Conservation (phyloP, 805 yeast genomes). For the Dipodascopsis tothii region DNA sequence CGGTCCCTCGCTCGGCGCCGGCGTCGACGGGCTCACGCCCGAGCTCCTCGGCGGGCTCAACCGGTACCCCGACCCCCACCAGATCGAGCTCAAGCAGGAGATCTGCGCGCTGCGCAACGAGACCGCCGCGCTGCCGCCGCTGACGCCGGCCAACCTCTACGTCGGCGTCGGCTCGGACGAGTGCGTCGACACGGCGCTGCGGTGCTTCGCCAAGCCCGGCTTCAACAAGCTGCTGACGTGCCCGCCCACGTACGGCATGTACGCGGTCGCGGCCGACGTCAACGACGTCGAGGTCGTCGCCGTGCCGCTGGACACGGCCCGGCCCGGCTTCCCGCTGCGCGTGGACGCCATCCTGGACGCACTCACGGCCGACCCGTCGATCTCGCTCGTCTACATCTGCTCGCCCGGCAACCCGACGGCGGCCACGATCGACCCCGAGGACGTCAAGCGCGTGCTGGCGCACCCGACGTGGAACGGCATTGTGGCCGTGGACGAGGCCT, state of each 20-base stretch:
- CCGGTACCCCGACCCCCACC: constrained; percentile 97
- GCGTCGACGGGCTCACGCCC: constrained; percentile 25
- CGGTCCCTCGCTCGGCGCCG: constrained; percentile 60
- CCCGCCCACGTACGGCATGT: constrained; percentile 98
- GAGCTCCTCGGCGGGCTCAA: constrained; percentile 57
- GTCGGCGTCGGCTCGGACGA: constrained; percentile 98
- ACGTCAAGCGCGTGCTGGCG: constrained; percentile 43
- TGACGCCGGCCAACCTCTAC: constrained; percentile 65
- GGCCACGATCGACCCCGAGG: constrained; percentile 43
- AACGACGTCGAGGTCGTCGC: constrained; percentile 75
- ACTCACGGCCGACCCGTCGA: constrained; percentile 48
- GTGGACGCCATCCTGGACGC: constrained; percentile 46
- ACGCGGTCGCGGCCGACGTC: constrained; percentile 78
- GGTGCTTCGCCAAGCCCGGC: constrained; percentile 79
- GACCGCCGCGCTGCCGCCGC: constrained; percentile 23
- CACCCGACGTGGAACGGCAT: constrained; percentile 60
- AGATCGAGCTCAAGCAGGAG: constrained; percentile 61
- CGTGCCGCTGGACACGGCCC: constrained; percentile 61
- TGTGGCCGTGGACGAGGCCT: constrained; percentile 84
- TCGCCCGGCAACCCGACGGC: constrained; percentile 98
- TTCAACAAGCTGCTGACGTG: constrained; percentile 73
- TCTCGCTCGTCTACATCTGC: constrained; percentile 75
- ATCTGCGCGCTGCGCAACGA: constrained; percentile 64
- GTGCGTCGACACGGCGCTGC: constrained; percentile 77
- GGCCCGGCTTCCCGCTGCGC: constrained; percentile 51